Evolutionary conservation across 179 eudicot genomes (phyloP).

Genomic region (Vitellaria paradoxa): DNA sequence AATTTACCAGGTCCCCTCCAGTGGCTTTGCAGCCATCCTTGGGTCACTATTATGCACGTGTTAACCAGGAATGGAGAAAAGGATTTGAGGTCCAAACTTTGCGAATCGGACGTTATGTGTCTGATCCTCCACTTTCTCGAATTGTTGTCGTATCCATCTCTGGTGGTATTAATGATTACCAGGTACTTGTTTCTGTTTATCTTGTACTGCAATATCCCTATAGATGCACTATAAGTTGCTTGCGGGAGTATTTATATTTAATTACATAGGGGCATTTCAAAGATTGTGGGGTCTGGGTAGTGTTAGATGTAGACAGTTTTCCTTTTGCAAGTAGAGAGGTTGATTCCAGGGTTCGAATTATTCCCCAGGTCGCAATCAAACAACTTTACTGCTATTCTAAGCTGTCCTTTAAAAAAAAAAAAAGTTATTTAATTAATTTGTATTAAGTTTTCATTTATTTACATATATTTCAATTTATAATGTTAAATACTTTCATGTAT

Average conservation of each 20-base stretch:
- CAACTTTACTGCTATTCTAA: too few relatives aligned
- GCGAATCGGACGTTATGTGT: slow-evolving; percentile 37
- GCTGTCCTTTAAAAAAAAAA: too few relatives aligned
- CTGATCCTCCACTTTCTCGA: slow-evolving; percentile 65
- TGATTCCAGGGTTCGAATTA: too few relatives aligned
- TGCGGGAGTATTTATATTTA: background rate
- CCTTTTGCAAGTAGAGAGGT: too few relatives aligned
- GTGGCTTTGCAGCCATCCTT: slow-evolving; percentile 92
- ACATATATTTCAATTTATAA: too few relatives aligned
- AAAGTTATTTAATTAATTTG: too few relatives aligned
- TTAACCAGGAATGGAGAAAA: slow-evolving; percentile 81
- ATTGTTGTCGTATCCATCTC: slow-evolving; percentile 66
- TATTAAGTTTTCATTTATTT: too few relatives aligned
- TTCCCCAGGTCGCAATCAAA: too few relatives aligned
- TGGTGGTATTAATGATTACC: slow-evolving; percentile 93
- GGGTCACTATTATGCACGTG: slow-evolving; percentile 72
- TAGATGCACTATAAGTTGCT: background rate
- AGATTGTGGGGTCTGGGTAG: too few relatives aligned
- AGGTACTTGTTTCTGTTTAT: slow-evolving; percentile 43
- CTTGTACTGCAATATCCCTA: background rate
- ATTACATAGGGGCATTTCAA: background rate
- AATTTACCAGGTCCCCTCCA: slow-evolving; percentile 80
- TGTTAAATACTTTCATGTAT: too few relatives aligned
- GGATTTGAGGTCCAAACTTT: slow-evolving; percentile 71
- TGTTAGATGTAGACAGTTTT: too few relatives aligned